phyloP scores from a whole-genome alignment of 1,139 yeast genomes.

The Kurtzmaniella quercitrusa region DNA sequence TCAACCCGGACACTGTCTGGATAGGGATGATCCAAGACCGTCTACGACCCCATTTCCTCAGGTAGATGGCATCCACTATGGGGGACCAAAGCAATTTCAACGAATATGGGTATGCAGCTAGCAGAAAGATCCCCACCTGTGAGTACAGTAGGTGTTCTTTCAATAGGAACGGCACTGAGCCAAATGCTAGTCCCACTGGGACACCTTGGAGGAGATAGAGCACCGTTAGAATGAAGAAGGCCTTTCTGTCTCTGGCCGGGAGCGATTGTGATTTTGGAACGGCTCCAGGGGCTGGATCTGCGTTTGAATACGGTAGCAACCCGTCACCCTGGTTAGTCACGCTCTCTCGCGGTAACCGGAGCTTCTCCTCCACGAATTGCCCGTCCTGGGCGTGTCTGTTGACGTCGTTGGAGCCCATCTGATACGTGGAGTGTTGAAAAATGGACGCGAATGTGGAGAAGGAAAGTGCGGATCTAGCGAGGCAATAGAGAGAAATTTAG shows the following conservation, averaged over 20 bases:
- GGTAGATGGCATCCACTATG: constrained; percentile 82
- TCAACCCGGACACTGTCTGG: constrained; percentile 69
- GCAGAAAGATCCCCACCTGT: constrained; percentile 83
- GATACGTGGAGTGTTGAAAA: background rate
- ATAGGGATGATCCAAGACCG: constrained; percentile 94
- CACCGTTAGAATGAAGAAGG: constrained; percentile 66
- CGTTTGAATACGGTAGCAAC: background rate
- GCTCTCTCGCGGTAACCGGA: background rate
- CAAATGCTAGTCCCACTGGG: constrained; percentile 94
- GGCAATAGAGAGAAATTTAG: too few species aligned
- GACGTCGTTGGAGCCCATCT: background rate
- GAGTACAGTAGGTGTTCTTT: constrained; percentile 82
- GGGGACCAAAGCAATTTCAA: constrained; percentile 94
- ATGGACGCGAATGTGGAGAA: background rate
- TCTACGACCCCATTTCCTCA: constrained; percentile 67
- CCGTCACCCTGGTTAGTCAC: background rate
- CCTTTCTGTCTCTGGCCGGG: constrained; percentile 53
- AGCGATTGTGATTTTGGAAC: constrained; percentile 13
- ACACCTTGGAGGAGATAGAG: constrained; percentile 87
- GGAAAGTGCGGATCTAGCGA: background rate
- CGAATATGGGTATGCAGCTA: constrained; percentile 94
- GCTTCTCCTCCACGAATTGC: background rate
- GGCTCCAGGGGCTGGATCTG: background rate
- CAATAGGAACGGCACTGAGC: constrained; percentile 87
- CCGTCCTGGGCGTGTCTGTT: background rate